Base-by-base conservation (phyloP, 345 rosid genomes). In the Erodium maritimum region DNA sequence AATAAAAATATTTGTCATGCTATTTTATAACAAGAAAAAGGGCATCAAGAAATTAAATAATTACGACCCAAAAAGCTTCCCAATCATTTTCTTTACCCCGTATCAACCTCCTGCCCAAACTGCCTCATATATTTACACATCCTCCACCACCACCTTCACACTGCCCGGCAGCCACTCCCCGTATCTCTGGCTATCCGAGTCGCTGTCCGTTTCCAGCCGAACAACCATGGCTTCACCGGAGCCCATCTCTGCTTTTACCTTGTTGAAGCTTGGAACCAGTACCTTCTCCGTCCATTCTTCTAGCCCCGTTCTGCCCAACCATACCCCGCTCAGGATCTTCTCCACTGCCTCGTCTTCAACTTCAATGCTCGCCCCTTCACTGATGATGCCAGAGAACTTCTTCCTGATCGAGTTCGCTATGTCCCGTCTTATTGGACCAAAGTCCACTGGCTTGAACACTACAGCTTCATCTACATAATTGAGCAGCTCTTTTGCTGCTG, bases 251-350 rank as follows among this genome's bases (percentile, higher is more conserved):
- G 71, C 46, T 69, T 76, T 87, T 5, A 87, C 74, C 61, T 71
- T 79, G 17, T 75, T 83, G 54, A 93, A 71, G 68, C 84, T 77
- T 4, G 97, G 84, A 64, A 73, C 79, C 67, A 93, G 50, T 37
- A 80, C 95, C 61, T 77, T 80, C 25, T 89, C 88, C 2, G 70
- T 59, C 96, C 97, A 93, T 66, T 87, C 96, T 61, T 90, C 96
- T 68, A 89, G 66, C 61, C 85, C 82, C 5, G 67, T 76, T 59
- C 61, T 61, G 33, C 90, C 79, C 13, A 87, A 56, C 90, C 94
- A 93, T 19, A 84, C 55, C 6, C 91, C 89, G 9, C 87, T 77
- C 0, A 71, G 76, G 22, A 93, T 80, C 69, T 86, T 90, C 57
- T 85, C 90, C 0, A 93, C 66, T 4, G 91, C 96, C 48, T 80